These are phyloP conservation scores for Fonsecaea monophora DNA, from an alignment of 2,329 filamentous ascomycete species.

Conservation along the genomic window DNA sequence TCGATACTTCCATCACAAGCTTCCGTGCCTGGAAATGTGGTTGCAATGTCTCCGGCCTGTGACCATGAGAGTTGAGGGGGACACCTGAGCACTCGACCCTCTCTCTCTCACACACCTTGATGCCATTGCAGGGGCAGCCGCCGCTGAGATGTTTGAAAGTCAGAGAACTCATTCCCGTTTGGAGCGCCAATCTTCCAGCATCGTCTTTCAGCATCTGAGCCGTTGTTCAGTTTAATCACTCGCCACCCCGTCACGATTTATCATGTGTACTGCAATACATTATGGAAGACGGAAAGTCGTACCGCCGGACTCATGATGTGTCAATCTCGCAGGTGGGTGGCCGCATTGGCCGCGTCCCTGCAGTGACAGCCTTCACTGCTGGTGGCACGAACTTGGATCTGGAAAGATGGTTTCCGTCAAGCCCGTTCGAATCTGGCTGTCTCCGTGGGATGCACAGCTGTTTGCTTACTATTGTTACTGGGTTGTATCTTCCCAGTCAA, in stretches of 20 bases:
- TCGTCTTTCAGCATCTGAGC: background rate
- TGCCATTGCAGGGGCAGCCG: background rate
- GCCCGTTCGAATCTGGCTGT: background rate
- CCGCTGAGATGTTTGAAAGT: background rate
- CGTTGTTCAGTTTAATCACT: background rate
- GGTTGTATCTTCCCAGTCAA: background rate
- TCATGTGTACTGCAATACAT: slow-evolving; percentile 3
- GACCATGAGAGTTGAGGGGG: background rate
- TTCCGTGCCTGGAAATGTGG: slow-evolving; percentile 1
- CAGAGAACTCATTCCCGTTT: background rate
- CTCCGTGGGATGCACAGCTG: background rate
- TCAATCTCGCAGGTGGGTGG: slow-evolving; percentile 20
- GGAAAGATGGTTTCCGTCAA: background rate
- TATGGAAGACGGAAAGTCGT: background rate
- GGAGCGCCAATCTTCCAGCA: background rate
- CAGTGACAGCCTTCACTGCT: slow-evolving; percentile 6
- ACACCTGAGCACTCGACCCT: background rate
- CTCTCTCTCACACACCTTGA: background rate
- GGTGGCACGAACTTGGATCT: slow-evolving; percentile 7
- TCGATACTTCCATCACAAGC: slow-evolving; percentile 19
- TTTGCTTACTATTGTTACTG: background rate
- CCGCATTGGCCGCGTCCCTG: slow-evolving; percentile 21
- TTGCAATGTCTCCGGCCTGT: background rate
- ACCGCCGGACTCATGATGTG: slow-evolving; percentile 18
- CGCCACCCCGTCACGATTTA: background rate